These are phyloP conservation scores for Prunus mongolica DNA, from an alignment of 306 rosid species.

Conservation along the genomic window DNA sequence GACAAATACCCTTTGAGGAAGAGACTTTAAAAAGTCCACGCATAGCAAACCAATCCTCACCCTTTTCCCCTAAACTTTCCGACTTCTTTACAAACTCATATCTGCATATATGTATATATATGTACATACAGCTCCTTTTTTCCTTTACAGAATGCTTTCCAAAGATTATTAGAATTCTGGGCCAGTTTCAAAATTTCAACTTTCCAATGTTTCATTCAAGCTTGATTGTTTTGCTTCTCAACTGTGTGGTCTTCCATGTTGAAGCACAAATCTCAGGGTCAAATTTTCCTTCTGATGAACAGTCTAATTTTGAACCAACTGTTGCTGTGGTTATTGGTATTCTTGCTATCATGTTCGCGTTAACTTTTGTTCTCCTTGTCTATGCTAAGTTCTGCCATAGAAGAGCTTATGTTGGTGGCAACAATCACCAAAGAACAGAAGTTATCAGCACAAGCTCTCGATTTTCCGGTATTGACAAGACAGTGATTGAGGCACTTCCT, in stretches of 20 bases:
- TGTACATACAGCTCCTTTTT: background rate
- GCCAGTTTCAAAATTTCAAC: background rate
- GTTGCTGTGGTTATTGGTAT: conserved; percentile 65
- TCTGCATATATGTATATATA: conserved; percentile 1
- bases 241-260: conserved; percentile 31
- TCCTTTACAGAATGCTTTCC: conserved; percentile 24
- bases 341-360: conserved; percentile 44
- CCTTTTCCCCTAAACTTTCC: background rate
- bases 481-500: conserved; percentile 89
- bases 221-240: conserved; percentile 29
- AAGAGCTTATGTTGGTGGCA: conserved; percentile 11
- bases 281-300: conserved; percentile 5
- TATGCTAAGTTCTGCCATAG: conserved; percentile 59
- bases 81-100: conserved; percentile 16
- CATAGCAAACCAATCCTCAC: conserved; percentile 22
- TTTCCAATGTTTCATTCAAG: conserved; percentile 35
- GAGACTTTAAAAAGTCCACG: conserved; percentile 27
- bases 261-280: conserved; percentile 35
- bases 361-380: conserved; percentile 60
- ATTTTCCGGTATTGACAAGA: conserved; percentile 77
- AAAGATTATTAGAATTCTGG: conserved; percentile 18
- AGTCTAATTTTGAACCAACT: conserved; percentile 53
- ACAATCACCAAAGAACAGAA: conserved; percentile 16
- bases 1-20: conserved; percentile 20
- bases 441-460: conserved; percentile 54